A percentile compares a stretch with the other conserved stretches of the same genome.
phyloP scores from a whole-genome alignment of 2,329 filamentous ascomycete species.

The Colletotrichum trifolii region DNA sequence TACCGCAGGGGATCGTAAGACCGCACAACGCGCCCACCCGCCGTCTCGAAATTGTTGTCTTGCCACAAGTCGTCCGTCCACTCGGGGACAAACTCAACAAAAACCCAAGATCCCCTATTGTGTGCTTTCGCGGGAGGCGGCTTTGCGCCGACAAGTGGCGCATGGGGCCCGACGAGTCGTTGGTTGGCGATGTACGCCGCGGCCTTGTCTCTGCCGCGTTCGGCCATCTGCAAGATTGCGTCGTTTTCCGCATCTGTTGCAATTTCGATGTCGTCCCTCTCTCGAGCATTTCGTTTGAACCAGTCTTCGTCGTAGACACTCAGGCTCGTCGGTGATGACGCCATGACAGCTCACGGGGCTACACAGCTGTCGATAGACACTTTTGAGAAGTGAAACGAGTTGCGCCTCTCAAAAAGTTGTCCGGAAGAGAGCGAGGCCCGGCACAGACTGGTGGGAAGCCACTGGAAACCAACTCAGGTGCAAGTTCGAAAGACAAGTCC shows the following conservation, averaged over 20 bases:
- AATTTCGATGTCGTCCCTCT: neutral
- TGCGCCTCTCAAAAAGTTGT: no score
- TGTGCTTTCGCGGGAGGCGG: slow-evolving; percentile 15
- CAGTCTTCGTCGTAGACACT: no score
- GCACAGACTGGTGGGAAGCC: no score
- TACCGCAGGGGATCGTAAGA: neutral
- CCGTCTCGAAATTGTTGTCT: slow-evolving; percentile 4
- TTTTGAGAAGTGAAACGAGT: no score
- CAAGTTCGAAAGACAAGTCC: no score
- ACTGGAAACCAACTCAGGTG: no score
- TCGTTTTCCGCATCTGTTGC: neutral
- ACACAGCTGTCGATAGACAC: no score
- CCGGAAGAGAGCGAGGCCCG: no score
- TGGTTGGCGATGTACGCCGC: slow-evolving; percentile 5
- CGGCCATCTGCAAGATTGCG: neutral
- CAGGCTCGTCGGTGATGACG: no score
- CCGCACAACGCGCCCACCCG: neutral
- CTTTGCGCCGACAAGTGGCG: neutral
- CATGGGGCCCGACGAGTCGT: neutral
- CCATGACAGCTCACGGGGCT: no score
- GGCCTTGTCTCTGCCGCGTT: neutral
- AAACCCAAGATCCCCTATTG: neutral
- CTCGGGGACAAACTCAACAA: slow-evolving; percentile 38
- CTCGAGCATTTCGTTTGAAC: no score
- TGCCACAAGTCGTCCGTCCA: slow-evolving; percentile 45